These are phyloP conservation scores for Cinnamomum chago DNA, from an alignment of 164 flowering plant genomes.

Conservation along the genomic window DNA sequence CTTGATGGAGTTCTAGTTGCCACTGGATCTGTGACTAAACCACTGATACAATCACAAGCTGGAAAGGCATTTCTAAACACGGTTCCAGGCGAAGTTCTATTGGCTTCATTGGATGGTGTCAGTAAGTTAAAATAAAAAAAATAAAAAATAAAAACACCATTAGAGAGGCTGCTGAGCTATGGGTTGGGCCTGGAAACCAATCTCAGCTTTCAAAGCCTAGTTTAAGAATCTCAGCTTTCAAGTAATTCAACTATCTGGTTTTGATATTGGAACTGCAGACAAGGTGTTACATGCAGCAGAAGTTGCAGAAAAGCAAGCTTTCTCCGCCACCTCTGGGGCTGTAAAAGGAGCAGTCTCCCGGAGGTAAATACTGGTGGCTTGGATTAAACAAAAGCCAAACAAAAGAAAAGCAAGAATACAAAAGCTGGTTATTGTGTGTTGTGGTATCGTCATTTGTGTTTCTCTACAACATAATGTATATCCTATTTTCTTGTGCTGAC, in stretches of 20 bases:
- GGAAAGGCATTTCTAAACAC: slow-evolving; percentile 56
- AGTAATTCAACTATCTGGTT: neutral
- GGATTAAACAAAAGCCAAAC: neutral
- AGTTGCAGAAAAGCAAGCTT: slow-evolving; percentile 76
- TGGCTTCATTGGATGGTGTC: slow-evolving; percentile 88
- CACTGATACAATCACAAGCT: slow-evolving; percentile 57
- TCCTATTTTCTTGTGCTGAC: slow-evolving; percentile 1
- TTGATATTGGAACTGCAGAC: slow-evolving; percentile 16
- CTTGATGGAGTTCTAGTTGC: slow-evolving; percentile 59
- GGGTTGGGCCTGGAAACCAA: neutral
- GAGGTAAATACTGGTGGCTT: slow-evolving; percentile 36
- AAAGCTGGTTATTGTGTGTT: too few relatives aligned
- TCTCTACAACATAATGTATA: neutral
- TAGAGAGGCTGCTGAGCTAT: neutral
- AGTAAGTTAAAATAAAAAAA: slow-evolving; percentile 41
- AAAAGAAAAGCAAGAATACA: neutral
- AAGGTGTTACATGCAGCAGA: slow-evolving; percentile 78
- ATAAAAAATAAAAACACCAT: too few relatives aligned
- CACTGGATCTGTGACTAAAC: slow-evolving; percentile 56
- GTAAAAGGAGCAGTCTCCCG: slow-evolving; percentile 53
- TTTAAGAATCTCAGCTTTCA: neutral
- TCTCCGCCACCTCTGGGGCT: slow-evolving; percentile 61
- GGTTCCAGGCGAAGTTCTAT: slow-evolving; percentile 81
- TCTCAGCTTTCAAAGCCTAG: neutral
- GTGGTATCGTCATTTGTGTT: too few relatives aligned